Base-by-base conservation (phyloP, 345 rosid species). In the Eucalyptus regnans region DNA sequence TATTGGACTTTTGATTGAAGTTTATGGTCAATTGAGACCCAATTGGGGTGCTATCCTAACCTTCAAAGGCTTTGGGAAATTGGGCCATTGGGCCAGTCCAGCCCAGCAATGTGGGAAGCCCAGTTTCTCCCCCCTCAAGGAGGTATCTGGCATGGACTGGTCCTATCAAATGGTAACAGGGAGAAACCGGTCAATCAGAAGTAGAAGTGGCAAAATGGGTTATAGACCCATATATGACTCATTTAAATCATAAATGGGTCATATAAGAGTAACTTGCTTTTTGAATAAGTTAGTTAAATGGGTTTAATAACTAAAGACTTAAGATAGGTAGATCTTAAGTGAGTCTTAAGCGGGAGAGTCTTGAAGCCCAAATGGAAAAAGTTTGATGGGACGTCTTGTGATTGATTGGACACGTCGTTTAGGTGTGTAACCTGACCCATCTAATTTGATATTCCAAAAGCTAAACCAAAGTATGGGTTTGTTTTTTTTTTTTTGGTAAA, bases 341-440 rank as follows among this genome's bases (percentile, higher is more conserved):
- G 12, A 9, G 12, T 46, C 49, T 46, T 46, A 46, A 46, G 49
- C 9, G 12, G 10, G 4, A 27, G 33, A 9, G 33, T 62, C 12
- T 62, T 1, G 68, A 12, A 5, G 68, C 2, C 2, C 2, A 29
- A 7, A 27, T 62, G 17, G 31, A 62, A 29, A 29, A 29, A 29
- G 1, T 62, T 62, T 1, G 68, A 29, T 4, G 1, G 0, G 9
- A 14, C 0, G 3, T 3, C 5, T 64, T 64, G 0, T 64, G 2
- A n/a, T 64, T 64, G 3, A 4, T 64, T n/a, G 46, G 1, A 17
- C 25, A 18, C 25, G 0, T 37, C 1, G 5, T 5, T 22, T 3
- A 3, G 4, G 12, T 3, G 7, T 17, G 44, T 33, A 41, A 71
- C 81, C 0, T 64, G 41, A 7, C 20, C 1, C 18, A 0, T 64